Percentiles rank a stretch among this genome's conserved stretches.
These are phyloP conservation scores for Russula brevipes DNA, from an alignment of 768 basidiomycete species.

Conservation along the genomic window DNA sequence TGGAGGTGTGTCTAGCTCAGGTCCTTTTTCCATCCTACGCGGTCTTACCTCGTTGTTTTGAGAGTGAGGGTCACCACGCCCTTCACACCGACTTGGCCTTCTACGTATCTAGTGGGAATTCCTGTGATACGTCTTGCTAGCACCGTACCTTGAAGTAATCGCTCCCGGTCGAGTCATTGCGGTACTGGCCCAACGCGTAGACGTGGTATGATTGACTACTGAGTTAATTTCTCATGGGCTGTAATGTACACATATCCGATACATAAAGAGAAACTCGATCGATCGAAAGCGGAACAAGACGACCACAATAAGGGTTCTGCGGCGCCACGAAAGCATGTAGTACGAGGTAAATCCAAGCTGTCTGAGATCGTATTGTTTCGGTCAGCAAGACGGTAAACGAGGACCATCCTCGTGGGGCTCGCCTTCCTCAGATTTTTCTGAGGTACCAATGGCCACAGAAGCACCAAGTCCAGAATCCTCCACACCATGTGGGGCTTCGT, in stretches of 20 bases:
- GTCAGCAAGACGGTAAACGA: slow-evolving; percentile 12
- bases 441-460: not conserved
- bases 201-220: not conserved
- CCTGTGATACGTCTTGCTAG: too few relatives aligned
- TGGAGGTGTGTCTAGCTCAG: too few relatives aligned
- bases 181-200: too few relatives aligned
- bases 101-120: too few relatives aligned
- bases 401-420: slow-evolving; percentile 17
- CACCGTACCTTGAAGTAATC: too few relatives aligned
- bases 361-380: not conserved
- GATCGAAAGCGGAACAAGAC: not conserved
- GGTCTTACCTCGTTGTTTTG: too few relatives aligned
- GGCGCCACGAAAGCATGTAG: not conserved
- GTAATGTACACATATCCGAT: slow-evolving; percentile 19
- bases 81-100: too few relatives aligned
- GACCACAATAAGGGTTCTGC: not conserved
- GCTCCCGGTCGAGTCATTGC: too few relatives aligned
- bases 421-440: slow-evolving; percentile 13
- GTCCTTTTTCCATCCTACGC: too few relatives aligned
- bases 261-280: slow-evolving; percentile 8
- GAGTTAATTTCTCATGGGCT: not conserved
- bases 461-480: not conserved
- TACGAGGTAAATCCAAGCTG: not conserved
- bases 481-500: slow-evolving; percentile 1
- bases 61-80: too few relatives aligned